Evolutionary conservation across 306 rosid species (phyloP).

Genomic region (Calophaca sinica): DNA sequence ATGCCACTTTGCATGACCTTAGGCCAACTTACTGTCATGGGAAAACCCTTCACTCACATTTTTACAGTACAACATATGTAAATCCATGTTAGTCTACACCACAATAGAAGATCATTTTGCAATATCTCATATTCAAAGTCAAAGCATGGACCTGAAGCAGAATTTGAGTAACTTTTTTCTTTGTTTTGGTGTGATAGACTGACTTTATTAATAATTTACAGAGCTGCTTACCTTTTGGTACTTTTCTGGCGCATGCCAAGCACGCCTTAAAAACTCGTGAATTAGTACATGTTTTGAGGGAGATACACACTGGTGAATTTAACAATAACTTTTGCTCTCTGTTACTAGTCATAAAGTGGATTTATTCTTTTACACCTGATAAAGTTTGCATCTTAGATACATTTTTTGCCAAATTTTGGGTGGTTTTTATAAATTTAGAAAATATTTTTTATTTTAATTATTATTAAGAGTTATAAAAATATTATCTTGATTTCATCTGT

Average conservation of each 20-base stretch:
- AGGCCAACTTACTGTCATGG: neutral
- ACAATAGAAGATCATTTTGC: slow-evolving; percentile 21
- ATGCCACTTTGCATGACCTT: slow-evolving; percentile 7
- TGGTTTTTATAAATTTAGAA: too few species aligned
- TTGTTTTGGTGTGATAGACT: neutral
- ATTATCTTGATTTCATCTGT: too few species aligned
- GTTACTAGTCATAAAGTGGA: too few species aligned
- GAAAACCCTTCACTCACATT: slow-evolving; percentile 2
- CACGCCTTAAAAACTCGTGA: too few species aligned
- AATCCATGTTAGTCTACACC: neutral
- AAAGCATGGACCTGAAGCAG: neutral
- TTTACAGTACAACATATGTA: slow-evolving; percentile 13
- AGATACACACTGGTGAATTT: too few species aligned
- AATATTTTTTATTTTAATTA: too few species aligned
- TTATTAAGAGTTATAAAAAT: too few species aligned
- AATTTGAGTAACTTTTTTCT: neutral
- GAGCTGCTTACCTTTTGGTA: neutral
- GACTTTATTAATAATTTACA: neutral
- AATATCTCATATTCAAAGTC: neutral
- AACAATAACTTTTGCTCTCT: too few species aligned
- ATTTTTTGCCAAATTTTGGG: neutral
- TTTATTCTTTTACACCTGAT: too few species aligned
- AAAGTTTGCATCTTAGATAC: too few species aligned
- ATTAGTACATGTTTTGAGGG: too few species aligned
- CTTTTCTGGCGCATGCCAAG: too few species aligned